phyloP scores from a whole-genome alignment of 2,329 filamentous ascomycete genomes.

The Biscogniauxia sp. region DNA sequence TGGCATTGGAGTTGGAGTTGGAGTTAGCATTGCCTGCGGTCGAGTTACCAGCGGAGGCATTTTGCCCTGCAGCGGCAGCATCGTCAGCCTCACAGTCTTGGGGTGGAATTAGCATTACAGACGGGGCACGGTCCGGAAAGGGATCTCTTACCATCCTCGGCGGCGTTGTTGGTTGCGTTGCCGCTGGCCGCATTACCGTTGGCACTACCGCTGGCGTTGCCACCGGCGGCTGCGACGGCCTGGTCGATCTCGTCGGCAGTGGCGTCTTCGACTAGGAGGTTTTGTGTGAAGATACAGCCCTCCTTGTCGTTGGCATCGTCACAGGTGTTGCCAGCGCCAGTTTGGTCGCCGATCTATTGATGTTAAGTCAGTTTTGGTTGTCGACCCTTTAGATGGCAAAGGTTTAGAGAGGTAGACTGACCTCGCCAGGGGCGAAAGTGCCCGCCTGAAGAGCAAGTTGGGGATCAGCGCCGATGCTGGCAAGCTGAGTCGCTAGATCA shows the following conservation, averaged over 20 bases:
- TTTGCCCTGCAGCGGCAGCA: conserved; percentile 10
- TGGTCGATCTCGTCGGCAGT: conserved; percentile 51
- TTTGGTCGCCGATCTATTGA: conserved; percentile 33
- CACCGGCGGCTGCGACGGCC: conserved; percentile 42
- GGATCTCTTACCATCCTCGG: conserved; percentile 2
- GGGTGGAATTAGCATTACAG: background rate
- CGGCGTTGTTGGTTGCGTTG: conserved; percentile 13
- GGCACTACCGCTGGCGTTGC: too few species aligned
- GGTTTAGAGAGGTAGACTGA: conserved; percentile 36
- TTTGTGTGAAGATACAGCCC: conserved; percentile 56
- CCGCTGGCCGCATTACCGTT: conserved; percentile 8
- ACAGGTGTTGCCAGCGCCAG: conserved; percentile 52
- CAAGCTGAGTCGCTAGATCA: conserved; percentile 58
- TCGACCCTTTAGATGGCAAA: background rate
- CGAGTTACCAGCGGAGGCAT: background rate
- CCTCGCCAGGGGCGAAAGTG: conserved; percentile 61
- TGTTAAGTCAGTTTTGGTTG: background rate
- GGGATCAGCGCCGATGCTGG: conserved; percentile 60
- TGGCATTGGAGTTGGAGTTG: conserved; percentile 5
- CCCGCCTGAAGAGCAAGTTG: conserved; percentile 58
- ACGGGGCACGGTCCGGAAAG: background rate
- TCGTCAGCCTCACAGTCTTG: conserved; percentile 1
- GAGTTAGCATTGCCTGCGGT: conserved; percentile 7
- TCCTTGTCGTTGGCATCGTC: conserved; percentile 45
- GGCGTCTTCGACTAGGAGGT: conserved; percentile 54